A percentile compares a stretch with the other conserved stretches of the same genome.
Evolutionary conservation across 139 green algal genomes (phyloP).

Genomic region (Axilococcus clingmanii): DNA sequence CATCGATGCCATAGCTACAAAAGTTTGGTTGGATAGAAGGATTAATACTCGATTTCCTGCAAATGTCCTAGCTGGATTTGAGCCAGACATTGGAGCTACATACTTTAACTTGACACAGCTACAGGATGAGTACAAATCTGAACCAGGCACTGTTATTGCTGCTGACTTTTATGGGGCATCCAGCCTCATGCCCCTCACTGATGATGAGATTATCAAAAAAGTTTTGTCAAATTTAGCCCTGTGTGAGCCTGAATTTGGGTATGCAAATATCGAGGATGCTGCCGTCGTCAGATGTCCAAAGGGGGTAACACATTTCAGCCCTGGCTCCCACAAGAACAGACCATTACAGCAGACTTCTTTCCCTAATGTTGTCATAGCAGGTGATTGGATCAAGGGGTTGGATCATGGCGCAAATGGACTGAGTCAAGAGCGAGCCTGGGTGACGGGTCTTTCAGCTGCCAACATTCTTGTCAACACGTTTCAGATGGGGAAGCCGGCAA

Average conservation of each 20-base stretch:
- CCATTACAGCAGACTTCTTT: conserved; percentile 61
- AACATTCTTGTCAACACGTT: conserved; percentile 56
- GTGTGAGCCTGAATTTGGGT: conserved; percentile 66
- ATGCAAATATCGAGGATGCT: conserved; percentile 49
- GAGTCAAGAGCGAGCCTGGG: conserved; percentile 68
- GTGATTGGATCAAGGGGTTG: conserved; percentile 80
- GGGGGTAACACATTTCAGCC: conserved; percentile 82
- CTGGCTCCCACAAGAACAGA: conserved; percentile 46
- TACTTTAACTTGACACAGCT: conserved; percentile 83
- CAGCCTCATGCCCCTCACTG: conserved; percentile 62
- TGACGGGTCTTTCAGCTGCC: conserved; percentile 69
- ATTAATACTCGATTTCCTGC: conserved; percentile 54
- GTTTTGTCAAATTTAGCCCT: conserved; percentile 43
- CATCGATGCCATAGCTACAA: conserved; percentile 66
- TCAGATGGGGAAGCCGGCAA: conserved; percentile 23
- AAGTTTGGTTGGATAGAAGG: conserved; percentile 61
- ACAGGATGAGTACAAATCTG: conserved; percentile 75
- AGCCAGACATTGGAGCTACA: conserved; percentile 58
- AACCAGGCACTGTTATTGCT: conserved; percentile 66
- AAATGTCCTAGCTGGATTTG: conserved; percentile 75
- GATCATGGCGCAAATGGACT: conserved; percentile 70
- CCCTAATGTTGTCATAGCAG: conserved; percentile 62
- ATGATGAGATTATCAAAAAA: conserved; percentile 62
- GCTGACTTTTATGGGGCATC: conserved; percentile 77
- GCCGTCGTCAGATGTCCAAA: conserved; percentile 58